Base-by-base conservation (phyloP, 306 rosid genomes). In the Cicer arietinum region DNA sequence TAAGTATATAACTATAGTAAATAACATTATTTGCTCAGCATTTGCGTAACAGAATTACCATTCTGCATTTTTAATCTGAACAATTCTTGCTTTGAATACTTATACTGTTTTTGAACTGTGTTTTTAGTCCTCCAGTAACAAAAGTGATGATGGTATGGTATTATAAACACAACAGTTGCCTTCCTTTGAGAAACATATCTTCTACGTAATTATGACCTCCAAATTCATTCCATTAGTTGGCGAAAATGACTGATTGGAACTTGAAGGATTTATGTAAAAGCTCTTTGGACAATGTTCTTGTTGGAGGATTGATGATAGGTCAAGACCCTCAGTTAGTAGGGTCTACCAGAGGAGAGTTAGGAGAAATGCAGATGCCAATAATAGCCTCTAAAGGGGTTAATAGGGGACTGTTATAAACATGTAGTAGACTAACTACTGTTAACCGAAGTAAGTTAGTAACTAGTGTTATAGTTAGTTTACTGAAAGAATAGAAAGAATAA, bases 211-310 rank as follows among this genome's bases (percentile, higher is more conserved):
- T 75, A 25, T 75, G 53, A 25, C 52, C 51, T 30, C 59, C 22
- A 42, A 35, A 50, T 70, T 78, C 37, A 47, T 14, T 30, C 3
- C 82, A 71, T 51, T 69, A 39, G 46, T 20, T 13, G 77, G 77
- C 9, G 12, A 59, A 71, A 79, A 62, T 51, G 50, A 14, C 43
- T 25, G 58, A 7, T 43, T 42, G 53, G 53, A 77, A 69, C 37
- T 57, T 10, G 7, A 40, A 47, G 43, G 25, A 51, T 70, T 61
- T 65, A 16, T 61, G 48, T 70, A 78, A 51, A 60, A 48, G 37
- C 43, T 78, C 65, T 59, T 22, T 11, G 12, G 64, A 35, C 48
- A 69, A 69, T 48, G 20, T 69, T 58, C 5, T 69, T 59, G 57
- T 44, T 41, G 63, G 53, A 6, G 37, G 17, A 77, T 17, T 1